A percentile compares a stretch with the other conserved stretches of the same genome.
These are phyloP conservation scores for Apiospora saccharicola DNA, from an alignment of 2,329 filamentous ascomycete species.

Conservation along the genomic window DNA sequence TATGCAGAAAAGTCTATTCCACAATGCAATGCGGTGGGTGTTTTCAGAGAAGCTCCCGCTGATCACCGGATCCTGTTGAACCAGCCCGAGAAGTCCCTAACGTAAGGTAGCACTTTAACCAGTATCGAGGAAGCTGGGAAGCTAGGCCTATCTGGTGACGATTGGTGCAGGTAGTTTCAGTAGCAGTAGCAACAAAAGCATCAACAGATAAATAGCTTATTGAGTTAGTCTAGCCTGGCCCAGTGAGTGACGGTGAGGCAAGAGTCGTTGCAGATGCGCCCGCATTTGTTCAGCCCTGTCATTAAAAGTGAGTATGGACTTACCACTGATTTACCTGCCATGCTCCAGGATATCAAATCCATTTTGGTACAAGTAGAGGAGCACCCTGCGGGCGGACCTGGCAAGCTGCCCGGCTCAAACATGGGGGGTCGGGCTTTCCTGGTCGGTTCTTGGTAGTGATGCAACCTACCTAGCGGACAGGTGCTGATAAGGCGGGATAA, in stretches of 20 bases:
- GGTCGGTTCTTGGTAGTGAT: not conserved
- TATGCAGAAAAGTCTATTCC: conserved; percentile 16
- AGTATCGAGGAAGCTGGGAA: not conserved
- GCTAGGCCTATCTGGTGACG: conserved; percentile 3
- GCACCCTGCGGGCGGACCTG: not conserved
- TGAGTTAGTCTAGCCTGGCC: not conserved
- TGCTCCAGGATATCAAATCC: conserved; percentile 8
- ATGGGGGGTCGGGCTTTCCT: conserved; percentile 14
- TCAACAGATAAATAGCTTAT: conserved; percentile 3
- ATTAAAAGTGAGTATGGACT: not conserved
- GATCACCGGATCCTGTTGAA: not conserved
- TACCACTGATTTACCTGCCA: not conserved
- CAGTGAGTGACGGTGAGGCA: conserved; percentile 10
- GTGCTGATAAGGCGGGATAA: conserved; percentile 6
- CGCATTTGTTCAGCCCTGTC: not conserved
- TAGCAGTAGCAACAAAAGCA: not conserved
- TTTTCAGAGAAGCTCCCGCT: not conserved
- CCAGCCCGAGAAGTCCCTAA: not conserved
- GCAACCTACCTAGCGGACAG: conserved; percentile 1
- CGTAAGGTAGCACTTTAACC: not conserved
- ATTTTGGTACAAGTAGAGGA: not conserved
- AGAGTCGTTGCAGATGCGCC: conserved; percentile 12
- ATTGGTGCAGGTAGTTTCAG: conserved; percentile 9
- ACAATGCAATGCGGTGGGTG: conserved; percentile 6
- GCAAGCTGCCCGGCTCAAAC: not conserved